Conservation (phyloP, 1,284 basidiomycete species). For the Rhizoctonia solani region DNA sequence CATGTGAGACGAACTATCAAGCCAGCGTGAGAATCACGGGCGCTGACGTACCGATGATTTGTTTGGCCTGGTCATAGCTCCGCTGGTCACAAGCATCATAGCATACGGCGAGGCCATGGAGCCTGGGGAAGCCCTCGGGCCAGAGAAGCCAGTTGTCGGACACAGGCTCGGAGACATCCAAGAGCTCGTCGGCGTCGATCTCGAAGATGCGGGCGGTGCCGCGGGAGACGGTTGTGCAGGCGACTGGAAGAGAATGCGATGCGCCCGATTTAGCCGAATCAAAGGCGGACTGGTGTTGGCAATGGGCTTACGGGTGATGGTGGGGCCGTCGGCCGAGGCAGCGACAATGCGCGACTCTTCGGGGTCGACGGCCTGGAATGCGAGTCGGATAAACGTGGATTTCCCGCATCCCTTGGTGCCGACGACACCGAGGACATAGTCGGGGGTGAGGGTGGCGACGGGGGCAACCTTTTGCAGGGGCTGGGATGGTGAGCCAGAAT, state of each 20-base stretch:
- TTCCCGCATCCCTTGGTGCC: conserved; percentile 38
- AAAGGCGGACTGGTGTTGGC: too few species aligned
- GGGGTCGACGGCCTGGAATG: conserved; percentile 27
- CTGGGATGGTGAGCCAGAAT: conserved; percentile 3
- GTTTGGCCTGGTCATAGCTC: conserved; percentile 65
- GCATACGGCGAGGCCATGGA: conserved; percentile 73
- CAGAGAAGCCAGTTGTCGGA: conserved; percentile 40
- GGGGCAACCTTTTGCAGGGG: conserved; percentile 25
- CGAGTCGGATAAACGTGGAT: conserved; percentile 37
- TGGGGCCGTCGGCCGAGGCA: conserved; percentile 19
- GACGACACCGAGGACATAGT: conserved; percentile 35
- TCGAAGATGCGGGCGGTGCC: conserved; percentile 58
- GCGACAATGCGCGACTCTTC: conserved; percentile 14
- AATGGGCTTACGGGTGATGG: conserved; percentile 28
- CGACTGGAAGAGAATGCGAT: background rate
- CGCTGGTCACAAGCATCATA: conserved; percentile 65
- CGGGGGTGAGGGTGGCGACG: background rate
- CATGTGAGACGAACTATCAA: too few species aligned
- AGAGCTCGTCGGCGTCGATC: conserved; percentile 51
- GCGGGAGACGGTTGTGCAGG: conserved; percentile 26
- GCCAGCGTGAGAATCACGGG: conserved; percentile 1
- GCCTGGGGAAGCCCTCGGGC: conserved; percentile 56
- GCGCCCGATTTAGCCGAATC: too few species aligned
- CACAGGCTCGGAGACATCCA: conserved; percentile 36
- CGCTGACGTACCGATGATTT: conserved; percentile 31